Evolutionary conservation across 306 rosid species (phyloP).

Genomic region (Pyrus pyrifolia): DNA sequence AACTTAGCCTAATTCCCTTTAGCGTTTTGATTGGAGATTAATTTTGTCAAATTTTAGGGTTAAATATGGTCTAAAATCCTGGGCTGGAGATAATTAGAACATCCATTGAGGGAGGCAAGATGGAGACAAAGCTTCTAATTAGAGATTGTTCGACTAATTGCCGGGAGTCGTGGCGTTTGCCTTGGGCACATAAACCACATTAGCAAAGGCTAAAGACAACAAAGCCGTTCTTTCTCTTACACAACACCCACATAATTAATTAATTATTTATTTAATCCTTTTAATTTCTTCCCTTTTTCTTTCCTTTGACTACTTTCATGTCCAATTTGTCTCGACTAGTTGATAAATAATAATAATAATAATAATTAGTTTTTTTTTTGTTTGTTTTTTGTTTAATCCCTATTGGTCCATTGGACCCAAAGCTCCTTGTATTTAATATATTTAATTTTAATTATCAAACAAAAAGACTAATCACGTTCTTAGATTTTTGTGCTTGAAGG

Average conservation of each 20-base stretch:
- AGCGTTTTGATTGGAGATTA: neutral
- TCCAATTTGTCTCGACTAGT: neutral
- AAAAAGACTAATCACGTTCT: neutral
- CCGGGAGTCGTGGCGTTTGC: constrained; percentile 12
- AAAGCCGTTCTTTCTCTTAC: no score
- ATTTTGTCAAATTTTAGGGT: no score
- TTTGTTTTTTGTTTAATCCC: neutral
- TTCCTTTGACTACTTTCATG: constrained; percentile 11
- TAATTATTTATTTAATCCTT: neutral
- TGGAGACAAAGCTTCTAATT: neutral
- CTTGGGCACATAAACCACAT: constrained; percentile 5
- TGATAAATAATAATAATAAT: no score
- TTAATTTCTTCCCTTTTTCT: neutral
- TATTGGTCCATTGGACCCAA: neutral
- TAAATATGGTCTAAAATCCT: no score
- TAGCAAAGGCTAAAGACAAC: neutral
- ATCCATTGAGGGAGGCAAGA: neutral
- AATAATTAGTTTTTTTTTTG: neutral
- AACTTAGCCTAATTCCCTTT: no score
- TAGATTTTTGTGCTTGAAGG: neutral
- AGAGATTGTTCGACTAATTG: constrained; percentile 4
- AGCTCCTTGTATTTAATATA: neutral
- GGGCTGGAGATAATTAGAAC: neutral
- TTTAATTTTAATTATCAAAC: neutral
- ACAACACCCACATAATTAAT: no score